These are phyloP conservation scores for Raphidocelis subcapitata DNA, from an alignment of 139 green algal genomes.

Conservation along the genomic window DNA sequence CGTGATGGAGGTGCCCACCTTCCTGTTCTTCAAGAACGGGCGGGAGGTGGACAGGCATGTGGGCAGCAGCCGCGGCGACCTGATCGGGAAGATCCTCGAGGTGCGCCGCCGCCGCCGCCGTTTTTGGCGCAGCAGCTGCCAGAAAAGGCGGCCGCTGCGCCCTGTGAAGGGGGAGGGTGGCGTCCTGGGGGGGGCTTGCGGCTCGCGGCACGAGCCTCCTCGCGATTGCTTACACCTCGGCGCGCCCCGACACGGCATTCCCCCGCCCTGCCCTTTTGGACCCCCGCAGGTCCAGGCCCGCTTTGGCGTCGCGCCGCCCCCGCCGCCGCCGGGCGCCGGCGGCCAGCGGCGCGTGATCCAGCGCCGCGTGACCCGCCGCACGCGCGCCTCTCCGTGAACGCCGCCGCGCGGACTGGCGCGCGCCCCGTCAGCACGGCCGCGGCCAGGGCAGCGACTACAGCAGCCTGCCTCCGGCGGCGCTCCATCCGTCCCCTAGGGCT, in stretches of 20 bases:
- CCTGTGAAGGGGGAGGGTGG: neutral
- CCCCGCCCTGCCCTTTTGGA: neutral
- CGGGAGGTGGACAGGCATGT: conserved; percentile 54
- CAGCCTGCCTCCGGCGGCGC: too few relatives aligned
- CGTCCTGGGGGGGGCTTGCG: neutral
- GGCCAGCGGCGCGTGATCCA: too few relatives aligned
- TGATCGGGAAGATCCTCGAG: conserved; percentile 81
- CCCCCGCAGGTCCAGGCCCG: conserved; percentile 12
- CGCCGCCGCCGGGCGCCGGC: neutral
- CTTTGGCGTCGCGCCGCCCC: conserved; percentile 21
- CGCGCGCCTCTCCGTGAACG: too few relatives aligned
- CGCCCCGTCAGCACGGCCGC: too few relatives aligned
- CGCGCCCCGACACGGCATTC: too few relatives aligned
- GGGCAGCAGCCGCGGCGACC: conserved; percentile 73
- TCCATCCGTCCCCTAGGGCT: too few relatives aligned
- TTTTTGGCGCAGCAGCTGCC: neutral
- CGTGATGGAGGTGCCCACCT: conserved; percentile 83
- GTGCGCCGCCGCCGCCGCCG: conserved; percentile 45
- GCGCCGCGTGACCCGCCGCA: too few relatives aligned
- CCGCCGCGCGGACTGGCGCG: too few relatives aligned
- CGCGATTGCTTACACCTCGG: neutral
- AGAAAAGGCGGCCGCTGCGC: neutral
- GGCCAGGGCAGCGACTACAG: too few relatives aligned
- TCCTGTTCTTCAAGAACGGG: conserved; percentile 77
- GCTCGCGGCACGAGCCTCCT: neutral